Evolutionary conservation across 352 stramenopile genomes (phyloP), one percentile per base, ranked within the genome.

Genomic region (Phytophthora constricta): DNA sequence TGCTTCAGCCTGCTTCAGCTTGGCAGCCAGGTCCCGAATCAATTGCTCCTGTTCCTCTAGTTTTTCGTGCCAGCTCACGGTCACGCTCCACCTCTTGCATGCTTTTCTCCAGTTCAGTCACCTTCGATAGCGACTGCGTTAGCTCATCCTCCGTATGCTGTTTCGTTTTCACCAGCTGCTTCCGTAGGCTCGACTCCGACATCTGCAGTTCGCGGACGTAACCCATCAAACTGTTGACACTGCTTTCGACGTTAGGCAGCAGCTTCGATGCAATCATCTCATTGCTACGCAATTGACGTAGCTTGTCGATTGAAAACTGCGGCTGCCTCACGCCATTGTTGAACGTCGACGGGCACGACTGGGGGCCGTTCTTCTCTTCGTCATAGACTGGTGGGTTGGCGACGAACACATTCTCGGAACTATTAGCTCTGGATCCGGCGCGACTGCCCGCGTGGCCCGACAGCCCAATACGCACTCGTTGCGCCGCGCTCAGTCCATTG

Each of bases 191-290:
- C 13, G 80, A 69, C 59, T 90, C 82, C 0, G 84, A 93, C 19
- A 66, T 61, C 48, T 93, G 72, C 39, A 93, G 62, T 54, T 93
- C 84, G 10, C 76, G 82, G 28, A 93, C 77, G 58, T 91, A 91
- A n/a, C 68, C 78, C 50, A 93, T 79, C 22, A 93, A 39, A 45
- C 70, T 86, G 39, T 88, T 82, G n/a, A 93, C 57, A 27, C 72
- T 80, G 27, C 72, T 80, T 34, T 77, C 76, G 17, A 75, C 74
- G 5, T 70, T 82, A 7, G 82, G 79, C 25, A 91, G 63, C 47
- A 93, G 53, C 53, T 82, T 86, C 45, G 74, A 78, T 14, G 72
- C 78, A 4, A 87, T 72, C 22, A 77, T 39, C 43, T 81, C 67
- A 31, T 65, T 60, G 53, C 28, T 70, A 28, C 39, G 49, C 19